phyloP scores from a whole-genome alignment of 345 rosid species.

The Sonneratia caseolaris region DNA sequence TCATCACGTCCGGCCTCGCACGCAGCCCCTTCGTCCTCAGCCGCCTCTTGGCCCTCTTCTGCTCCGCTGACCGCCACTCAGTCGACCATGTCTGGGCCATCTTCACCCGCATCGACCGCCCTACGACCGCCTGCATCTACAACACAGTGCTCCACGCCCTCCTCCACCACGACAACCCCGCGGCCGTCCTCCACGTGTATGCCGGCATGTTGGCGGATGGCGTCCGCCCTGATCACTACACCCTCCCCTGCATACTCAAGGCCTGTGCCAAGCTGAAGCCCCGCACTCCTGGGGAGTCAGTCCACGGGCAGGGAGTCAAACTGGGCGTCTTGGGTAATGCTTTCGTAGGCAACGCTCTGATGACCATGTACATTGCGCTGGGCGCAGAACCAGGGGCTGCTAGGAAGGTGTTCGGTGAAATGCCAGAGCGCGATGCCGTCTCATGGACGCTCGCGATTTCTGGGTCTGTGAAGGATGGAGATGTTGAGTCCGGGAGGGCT shows the following conservation, averaged over 20 bases:
- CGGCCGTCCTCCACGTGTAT: constrained; percentile 15
- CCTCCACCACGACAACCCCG: constrained; percentile 18
- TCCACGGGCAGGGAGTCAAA: constrained; percentile 32
- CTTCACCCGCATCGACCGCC: constrained; percentile 30
- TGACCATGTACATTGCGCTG: constrained; percentile 23
- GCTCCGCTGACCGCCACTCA: constrained; percentile 22
- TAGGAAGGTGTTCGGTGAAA: constrained; percentile 28
- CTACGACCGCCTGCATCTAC: constrained; percentile 40
- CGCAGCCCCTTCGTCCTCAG: constrained; percentile 28
- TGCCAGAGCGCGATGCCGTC: constrained; percentile 20
- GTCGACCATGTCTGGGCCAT: constrained; percentile 26
- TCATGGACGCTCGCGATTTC: constrained; percentile 45
- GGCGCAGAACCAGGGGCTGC: constrained; percentile 20
- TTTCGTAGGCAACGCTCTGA: constrained; percentile 41
- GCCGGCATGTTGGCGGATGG: constrained; percentile 16
- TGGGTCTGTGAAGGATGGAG: constrained; percentile 36
- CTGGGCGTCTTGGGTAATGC: constrained; percentile 19
- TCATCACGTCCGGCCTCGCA: constrained; percentile 31
- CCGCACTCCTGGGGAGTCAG: constrained; percentile 21
- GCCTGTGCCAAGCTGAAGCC: constrained; percentile 30
- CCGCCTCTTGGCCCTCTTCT: constrained; percentile 38
- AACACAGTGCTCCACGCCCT: constrained; percentile 45
- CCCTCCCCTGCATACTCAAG: constrained; percentile 35
- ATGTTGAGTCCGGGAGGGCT: constrained; percentile 26
- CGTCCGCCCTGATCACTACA: constrained; percentile 33